Percentiles rank a stretch among this genome's conserved stretches.
phyloP scores from a whole-genome alignment of 2,329 filamentous ascomycete species.

The Fusarium siculi region DNA sequence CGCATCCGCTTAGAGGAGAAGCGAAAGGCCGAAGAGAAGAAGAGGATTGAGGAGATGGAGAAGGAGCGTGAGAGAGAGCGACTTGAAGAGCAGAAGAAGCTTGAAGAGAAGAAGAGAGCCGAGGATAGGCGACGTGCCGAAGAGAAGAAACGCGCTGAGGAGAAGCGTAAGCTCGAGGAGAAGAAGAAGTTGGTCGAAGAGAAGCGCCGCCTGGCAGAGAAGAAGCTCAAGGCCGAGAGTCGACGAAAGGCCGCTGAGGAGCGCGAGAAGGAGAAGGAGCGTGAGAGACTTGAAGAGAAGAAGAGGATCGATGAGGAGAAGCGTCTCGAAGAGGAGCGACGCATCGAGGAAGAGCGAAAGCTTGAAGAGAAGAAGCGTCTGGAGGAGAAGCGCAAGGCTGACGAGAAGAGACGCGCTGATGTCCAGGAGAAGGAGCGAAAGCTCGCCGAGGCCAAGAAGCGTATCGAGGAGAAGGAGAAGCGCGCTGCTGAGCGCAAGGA shows the following conservation, averaged over 20 bases:
- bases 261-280: constrained; percentile 7
- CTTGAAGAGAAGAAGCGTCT: constrained; percentile 15
- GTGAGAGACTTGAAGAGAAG: constrained; percentile 8
- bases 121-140: constrained; percentile 2
- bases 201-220: constrained; percentile 9
- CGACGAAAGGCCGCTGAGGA: constrained; percentile 13
- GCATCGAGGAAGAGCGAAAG: constrained; percentile 13
- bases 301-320: constrained; percentile 15
- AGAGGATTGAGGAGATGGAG: constrained; percentile 13
- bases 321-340: constrained; percentile 5
- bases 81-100: constrained; percentile 3
- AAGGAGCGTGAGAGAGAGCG: constrained; percentile 12
- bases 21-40: constrained; percentile 13
- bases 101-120: not conserved
- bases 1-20: constrained; percentile 14
- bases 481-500: constrained; percentile 19
- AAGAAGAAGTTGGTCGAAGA: constrained; percentile 16
- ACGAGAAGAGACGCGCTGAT: constrained; percentile 9
- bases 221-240: constrained; percentile 9
- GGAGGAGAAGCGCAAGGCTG: constrained; percentile 10
- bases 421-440: constrained; percentile 9
- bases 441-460: constrained; percentile 11
- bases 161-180: constrained; percentile 13
- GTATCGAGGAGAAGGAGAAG: constrained; percentile 16
- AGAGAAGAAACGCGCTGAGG: constrained; percentile 2